A percentile compares a stretch with the other conserved stretches of the same genome.
Evolutionary conservation across 768 basidiomycete genomes (phyloP).

Genomic region (Saitozyma sp.): DNA sequence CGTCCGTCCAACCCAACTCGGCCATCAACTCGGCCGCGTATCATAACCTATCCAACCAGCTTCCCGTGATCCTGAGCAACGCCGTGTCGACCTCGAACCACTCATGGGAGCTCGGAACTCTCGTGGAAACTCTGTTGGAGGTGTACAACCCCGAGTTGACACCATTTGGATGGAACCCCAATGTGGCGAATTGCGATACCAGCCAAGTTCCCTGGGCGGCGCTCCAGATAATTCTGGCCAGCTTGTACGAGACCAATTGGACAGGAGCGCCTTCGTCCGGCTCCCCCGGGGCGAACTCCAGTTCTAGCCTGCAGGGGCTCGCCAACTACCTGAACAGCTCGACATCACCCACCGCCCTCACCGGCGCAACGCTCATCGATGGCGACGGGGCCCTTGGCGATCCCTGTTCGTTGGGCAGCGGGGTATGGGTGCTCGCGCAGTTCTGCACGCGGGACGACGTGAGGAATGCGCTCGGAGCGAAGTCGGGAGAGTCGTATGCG

Average conservation of each 20-base stretch:
- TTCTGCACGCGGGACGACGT: constrained; percentile 7
- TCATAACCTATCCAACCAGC: constrained; percentile 8
- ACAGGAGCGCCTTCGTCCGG: constrained; percentile 8
- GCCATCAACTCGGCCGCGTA: constrained; percentile 14
- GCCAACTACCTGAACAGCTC: constrained; percentile 6
- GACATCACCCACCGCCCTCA: constrained; percentile 9
- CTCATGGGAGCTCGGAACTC: constrained; percentile 25
- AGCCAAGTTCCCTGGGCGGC: constrained; percentile 13
- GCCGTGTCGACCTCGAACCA: constrained; percentile 17
- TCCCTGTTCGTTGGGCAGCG: constrained; percentile 10
- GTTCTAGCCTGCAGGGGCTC: constrained; percentile 1
- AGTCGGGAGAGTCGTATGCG: constrained; percentile 12
- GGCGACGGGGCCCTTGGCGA: constrained; percentile 26
- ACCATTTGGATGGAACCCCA: constrained; percentile 11
- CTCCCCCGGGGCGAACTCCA: no score
- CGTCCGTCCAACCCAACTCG: constrained; percentile 6
- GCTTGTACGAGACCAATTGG: constrained; percentile 18
- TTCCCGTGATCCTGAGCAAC: constrained; percentile 15
- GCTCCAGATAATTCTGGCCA: constrained; percentile 7
- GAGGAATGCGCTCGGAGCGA: neutral
- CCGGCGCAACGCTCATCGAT: constrained; percentile 11
- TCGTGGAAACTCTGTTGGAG: constrained; percentile 14
- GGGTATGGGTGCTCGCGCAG: constrained; percentile 14
- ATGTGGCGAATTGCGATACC: neutral
- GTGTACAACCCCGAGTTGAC: constrained; percentile 16